Conservation (phyloP, 129 eudicot species). For the Deinandra increscens region DNA sequence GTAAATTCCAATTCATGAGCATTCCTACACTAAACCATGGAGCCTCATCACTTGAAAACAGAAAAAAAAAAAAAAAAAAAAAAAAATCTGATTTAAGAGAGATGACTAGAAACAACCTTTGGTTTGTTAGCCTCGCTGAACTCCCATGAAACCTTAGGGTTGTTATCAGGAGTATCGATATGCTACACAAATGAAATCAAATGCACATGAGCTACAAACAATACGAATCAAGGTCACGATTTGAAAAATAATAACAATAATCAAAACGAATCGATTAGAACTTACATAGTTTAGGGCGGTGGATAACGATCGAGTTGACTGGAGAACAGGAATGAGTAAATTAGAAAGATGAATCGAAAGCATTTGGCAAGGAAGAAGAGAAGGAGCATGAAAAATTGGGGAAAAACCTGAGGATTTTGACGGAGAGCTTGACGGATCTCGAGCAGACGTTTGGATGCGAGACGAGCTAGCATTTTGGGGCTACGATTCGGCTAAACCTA, state of each 20-base stretch:
- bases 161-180: conserved; percentile 89
- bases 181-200: conserved; percentile 52
- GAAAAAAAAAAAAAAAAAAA: conserved; percentile 4
- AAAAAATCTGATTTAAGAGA: not conserved
- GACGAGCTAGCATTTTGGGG: conserved; percentile 72
- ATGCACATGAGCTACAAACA: not conserved
- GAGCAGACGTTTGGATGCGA: conserved; percentile 66
- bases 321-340: conserved; percentile 11
- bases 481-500: conserved; percentile 3
- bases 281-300: conserved; percentile 96
- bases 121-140: conserved; percentile 59
- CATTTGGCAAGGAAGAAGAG: not conserved
- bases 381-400: not conserved
- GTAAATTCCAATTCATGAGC: not conserved
- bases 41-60: not conserved
- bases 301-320: conserved; percentile 78
- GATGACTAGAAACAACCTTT: conserved; percentile 49
- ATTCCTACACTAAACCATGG: not conserved
- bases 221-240: conserved; percentile 4
- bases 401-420: conserved; percentile 55
- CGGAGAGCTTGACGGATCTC: conserved; percentile 92
- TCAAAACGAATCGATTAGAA: conserved; percentile 16
- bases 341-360: conserved; percentile 11
- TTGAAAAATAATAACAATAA: not conserved
- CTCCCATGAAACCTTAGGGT: conserved; percentile 78